These are phyloP conservation scores for Agrocybe chaxingu DNA, from an alignment of 768 basidiomycete species.

Conservation along the genomic window DNA sequence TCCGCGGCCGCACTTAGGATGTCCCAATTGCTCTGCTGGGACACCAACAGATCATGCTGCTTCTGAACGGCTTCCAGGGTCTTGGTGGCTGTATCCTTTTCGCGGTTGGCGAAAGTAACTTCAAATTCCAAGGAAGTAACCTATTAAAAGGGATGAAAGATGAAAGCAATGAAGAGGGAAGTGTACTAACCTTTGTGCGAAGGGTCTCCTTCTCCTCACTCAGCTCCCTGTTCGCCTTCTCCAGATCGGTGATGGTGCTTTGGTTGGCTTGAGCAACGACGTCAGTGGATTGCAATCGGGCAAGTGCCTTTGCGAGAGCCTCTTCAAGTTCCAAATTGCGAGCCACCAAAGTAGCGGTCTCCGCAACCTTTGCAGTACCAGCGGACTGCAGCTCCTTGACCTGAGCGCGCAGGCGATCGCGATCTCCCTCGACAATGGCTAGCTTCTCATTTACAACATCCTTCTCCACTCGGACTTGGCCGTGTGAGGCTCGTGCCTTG, in stretches of 20 bases:
- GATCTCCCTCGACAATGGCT: constrained; percentile 55
- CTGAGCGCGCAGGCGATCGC: constrained; percentile 55
- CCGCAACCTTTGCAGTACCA: constrained; percentile 39
- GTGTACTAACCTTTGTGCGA: constrained; percentile 52
- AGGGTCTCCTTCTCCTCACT: constrained; percentile 53
- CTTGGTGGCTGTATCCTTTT: constrained; percentile 56
- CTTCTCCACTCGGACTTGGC: constrained; percentile 80
- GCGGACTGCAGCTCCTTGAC: constrained; percentile 51
- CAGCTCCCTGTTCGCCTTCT: constrained; percentile 56
- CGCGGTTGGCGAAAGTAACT: constrained; percentile 51
- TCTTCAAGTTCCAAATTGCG: constrained; percentile 65
- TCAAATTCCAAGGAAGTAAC: constrained; percentile 59
- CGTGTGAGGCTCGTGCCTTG: constrained; percentile 75
- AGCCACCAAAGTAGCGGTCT: constrained; percentile 44
- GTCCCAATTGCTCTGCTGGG: constrained; percentile 79
- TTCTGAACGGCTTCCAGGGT: constrained; percentile 51
- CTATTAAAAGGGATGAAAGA: constrained; percentile 31
- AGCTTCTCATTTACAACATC: constrained; percentile 67
- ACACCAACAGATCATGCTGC: constrained; percentile 54
- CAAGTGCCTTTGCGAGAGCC: constrained; percentile 69
- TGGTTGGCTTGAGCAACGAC: constrained; percentile 58
- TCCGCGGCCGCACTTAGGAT: constrained; percentile 65
- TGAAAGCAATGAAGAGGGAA: constrained; percentile 9
- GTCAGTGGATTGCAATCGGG: constrained; percentile 71
- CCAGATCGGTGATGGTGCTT: constrained; percentile 58